Conservation (phyloP, 495 filamentous ascomycete genomes). For the Daldinia vernicosa region DNA sequence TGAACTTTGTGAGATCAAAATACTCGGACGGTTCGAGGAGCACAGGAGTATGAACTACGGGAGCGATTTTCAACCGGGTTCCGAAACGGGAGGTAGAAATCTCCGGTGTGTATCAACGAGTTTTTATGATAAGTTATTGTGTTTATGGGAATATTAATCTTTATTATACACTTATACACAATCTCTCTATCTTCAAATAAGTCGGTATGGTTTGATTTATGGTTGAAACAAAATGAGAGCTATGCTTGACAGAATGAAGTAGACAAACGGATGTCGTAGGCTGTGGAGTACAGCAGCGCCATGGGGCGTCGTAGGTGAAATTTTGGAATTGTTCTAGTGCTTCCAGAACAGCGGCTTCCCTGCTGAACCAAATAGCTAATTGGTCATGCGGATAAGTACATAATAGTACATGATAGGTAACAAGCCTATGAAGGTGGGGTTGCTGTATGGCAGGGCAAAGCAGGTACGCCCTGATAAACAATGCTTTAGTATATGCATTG, state of each 20-base stretch:
- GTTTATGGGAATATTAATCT: slow-evolving; percentile 71
- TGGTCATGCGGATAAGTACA: slow-evolving; percentile 22
- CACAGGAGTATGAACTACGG: slow-evolving; percentile 98
- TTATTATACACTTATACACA: background rate
- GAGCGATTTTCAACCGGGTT: slow-evolving; percentile 70
- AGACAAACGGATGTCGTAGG: background rate
- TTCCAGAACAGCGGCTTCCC: slow-evolving; percentile 31
- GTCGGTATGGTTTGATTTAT: background rate
- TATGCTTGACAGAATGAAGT: background rate
- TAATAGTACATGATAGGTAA: background rate
- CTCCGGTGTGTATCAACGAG: slow-evolving; percentile 77
- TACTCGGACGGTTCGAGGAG: slow-evolving; percentile 80
- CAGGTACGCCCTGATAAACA: background rate
- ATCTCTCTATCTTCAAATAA: background rate
- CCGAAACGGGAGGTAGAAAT: slow-evolving; percentile 33
- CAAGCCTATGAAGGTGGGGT: background rate
- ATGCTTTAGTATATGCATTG: background rate
- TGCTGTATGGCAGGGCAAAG: background rate
- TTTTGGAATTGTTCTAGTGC: slow-evolving; percentile 37
- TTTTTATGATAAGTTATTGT: slow-evolving; percentile 86
- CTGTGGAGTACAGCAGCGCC: background rate
- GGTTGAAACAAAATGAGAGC: background rate
- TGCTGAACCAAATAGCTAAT: slow-evolving; percentile 16
- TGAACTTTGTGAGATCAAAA: slow-evolving; percentile 66
- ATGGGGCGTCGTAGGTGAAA: slow-evolving; percentile 6